Evolutionary conservation across 2,329 filamentous ascomycete genomes (phyloP).

Genomic region (Aspergillus piperis): DNA sequence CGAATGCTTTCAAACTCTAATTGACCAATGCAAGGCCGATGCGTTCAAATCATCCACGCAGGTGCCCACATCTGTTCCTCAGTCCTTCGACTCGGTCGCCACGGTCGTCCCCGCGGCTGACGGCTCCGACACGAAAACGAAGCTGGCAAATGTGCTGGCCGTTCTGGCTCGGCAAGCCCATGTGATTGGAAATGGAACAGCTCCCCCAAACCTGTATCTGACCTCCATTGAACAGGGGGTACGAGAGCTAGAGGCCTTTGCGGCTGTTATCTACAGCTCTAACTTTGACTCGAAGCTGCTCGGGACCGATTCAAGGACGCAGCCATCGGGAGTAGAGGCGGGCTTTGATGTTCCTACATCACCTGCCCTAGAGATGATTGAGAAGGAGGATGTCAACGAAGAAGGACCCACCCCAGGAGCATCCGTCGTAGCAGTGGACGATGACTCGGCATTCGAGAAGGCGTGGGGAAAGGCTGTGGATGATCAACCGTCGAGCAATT

Average conservation of each 20-base stretch:
- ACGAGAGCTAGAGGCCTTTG: conserved; percentile 51
- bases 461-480: conserved; percentile 43
- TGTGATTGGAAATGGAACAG: conserved; percentile 72
- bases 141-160: conserved; percentile 86
- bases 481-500: conserved; percentile 18
- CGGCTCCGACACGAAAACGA: conserved; percentile 56
- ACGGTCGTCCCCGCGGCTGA: conserved; percentile 39
- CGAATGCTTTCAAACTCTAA: conserved; percentile 77
- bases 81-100: conserved; percentile 44
- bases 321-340: conserved; percentile 9
- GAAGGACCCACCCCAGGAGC: conserved; percentile 6
- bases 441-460: conserved; percentile 36
- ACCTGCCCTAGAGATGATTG: conserved; percentile 24
- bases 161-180: conserved; percentile 90
- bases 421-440: conserved; percentile 7
- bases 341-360: conserved; percentile 22
- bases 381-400: conserved; percentile 19
- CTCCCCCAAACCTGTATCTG: conserved; percentile 49
- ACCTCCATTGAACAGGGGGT: conserved; percentile 48
- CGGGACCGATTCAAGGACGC: conserved; percentile 23
- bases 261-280: conserved; percentile 52
- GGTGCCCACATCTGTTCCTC: conserved; percentile 47
- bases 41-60: conserved; percentile 64
- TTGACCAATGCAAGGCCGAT: conserved; percentile 76
- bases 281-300: conserved; percentile 45